Evolutionary conservation across 768 basidiomycete genomes (phyloP), one percentile per base, ranked within the genome.

Genomic region (Leccinellum rugosiceps): DNA sequence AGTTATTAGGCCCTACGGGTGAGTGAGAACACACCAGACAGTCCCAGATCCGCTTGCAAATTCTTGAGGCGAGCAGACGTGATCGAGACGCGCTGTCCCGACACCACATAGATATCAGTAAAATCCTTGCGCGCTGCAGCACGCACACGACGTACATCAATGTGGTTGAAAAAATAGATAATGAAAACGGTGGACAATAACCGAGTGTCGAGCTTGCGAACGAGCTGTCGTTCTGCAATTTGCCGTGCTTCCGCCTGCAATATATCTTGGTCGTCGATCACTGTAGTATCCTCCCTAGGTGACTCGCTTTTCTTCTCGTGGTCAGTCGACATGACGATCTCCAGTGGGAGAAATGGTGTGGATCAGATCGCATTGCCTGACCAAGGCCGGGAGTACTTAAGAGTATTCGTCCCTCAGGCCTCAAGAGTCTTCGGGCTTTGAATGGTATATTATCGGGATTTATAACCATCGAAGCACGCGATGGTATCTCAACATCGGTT

Each of bases 121-220:
- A 14, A 17, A 44, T 4, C 4, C 8, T 6, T 11, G 28, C 19
- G 11, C 26, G 25, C n/a, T 19, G 10, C 25, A 44, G 50, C 25
- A 48, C 17, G 21, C 26, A 44, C 1, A 25, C 38, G 1, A 64
- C 71, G 58, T 57, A 86, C 85, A 67, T 86, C 85, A 58, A 87
- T 85, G 61, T 83, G 85, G 61, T 87, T 87, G 81, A 86, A 80
- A 58, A 87, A 78, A 61, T 74, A 86, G 32, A 87, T 83, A 52
- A 85, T 51, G 19, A 84, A 72, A 35, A 87, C 79, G 1, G 82
- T 81, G 0, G 83, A 83, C 49, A 88, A 64, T 4, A 87, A 68
- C 32, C 84, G 75, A 57, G 61, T 67, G 60, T 87, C 86, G 48
- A 88, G 75, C 58, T 79, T 83, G 41, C 81, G 74, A 14, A 84